Conservation (phyloP, 148 eudicot species). For the Pouteria glomerata region DNA sequence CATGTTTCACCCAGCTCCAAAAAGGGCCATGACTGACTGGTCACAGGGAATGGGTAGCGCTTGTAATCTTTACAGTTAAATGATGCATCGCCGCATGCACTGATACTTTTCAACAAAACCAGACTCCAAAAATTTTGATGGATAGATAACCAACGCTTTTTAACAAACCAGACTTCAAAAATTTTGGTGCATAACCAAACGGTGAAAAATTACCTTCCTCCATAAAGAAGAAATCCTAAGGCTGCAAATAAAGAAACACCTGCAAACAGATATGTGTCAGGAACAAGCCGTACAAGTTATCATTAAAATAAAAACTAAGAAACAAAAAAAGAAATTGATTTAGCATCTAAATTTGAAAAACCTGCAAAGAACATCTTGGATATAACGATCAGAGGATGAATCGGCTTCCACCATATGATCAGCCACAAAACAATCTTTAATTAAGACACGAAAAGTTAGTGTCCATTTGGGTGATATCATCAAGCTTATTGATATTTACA, state of each 20-base stretch:
- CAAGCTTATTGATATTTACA: too few species aligned
- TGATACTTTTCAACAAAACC: background rate
- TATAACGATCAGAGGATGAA: conserved; percentile 48
- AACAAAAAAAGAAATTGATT: background rate
- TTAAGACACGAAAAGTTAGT: conserved; percentile 6
- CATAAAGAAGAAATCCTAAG: conserved; percentile 88
- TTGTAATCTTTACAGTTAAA: background rate
- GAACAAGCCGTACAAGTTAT: conserved; percentile 4
- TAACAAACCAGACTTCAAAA: background rate
- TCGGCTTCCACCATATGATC: conserved; percentile 91
- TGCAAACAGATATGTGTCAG: conserved; percentile 30
- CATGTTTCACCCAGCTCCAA: background rate
- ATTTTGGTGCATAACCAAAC: background rate
- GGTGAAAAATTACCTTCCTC: conserved; percentile 64
- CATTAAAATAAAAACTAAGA: background rate
- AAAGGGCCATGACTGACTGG: background rate
- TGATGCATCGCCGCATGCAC: background rate
- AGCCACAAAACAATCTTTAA: conserved; percentile 75
- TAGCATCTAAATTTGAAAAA: conserved; percentile 19
- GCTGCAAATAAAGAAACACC: conserved; percentile 90
- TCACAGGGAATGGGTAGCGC: background rate
- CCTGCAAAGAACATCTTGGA: conserved; percentile 98
- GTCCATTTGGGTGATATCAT: background rate
- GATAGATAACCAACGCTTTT: too few species aligned
- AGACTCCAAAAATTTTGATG: too few species aligned